These are phyloP conservation scores for Infundibulicybe gibba DNA, from an alignment of 768 basidiomycete species.

Conservation along the genomic window DNA sequence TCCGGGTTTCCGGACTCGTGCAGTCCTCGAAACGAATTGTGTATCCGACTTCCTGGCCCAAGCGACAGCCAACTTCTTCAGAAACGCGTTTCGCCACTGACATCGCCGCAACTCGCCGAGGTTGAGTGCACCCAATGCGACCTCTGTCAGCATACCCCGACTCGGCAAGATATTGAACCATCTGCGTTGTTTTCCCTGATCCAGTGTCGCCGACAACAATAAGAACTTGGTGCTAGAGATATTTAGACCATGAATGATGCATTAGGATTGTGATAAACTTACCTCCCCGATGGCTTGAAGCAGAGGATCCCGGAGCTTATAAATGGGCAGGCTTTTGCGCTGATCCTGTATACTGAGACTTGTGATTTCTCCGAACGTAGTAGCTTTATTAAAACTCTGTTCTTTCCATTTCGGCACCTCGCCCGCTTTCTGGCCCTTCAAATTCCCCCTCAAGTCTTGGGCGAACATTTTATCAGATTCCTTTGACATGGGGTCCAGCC, in stretches of 20 bases:
- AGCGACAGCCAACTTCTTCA: slow-evolving; percentile 96
- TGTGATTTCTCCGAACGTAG: slow-evolving; percentile 94
- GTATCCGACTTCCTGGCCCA: slow-evolving; percentile 98
- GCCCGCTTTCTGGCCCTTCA: slow-evolving; percentile 79
- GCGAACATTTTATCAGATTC: slow-evolving; percentile 86
- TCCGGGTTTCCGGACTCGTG: slow-evolving; percentile 96
- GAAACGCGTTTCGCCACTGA: slow-evolving; percentile 98
- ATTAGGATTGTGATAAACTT: slow-evolving; percentile 23
- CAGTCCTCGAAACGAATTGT: slow-evolving; percentile 99
- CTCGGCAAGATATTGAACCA: slow-evolving; percentile 98
- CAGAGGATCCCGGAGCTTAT: slow-evolving; percentile 87
- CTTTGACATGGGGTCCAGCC: slow-evolving; percentile 97
- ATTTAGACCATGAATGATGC: slow-evolving; percentile 11
- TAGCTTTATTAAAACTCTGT: slow-evolving; percentile 90
- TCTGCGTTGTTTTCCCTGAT: slow-evolving; percentile 98
- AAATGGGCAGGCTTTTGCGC: slow-evolving; percentile 87
- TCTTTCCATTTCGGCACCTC: slow-evolving; percentile 91
- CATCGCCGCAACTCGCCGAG: slow-evolving; percentile 98
- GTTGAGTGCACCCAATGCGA: slow-evolving; percentile 96
- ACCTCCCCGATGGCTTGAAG: slow-evolving; percentile 90
- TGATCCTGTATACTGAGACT: slow-evolving; percentile 91
- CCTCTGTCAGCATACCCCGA: slow-evolving; percentile 88
- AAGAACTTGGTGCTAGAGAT: slow-evolving; percentile 83
- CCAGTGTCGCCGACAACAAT: slow-evolving; percentile 99
- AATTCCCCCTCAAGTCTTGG: slow-evolving; percentile 81